phyloP scores from a whole-genome alignment of 257 asterid species.

The Nicotiana sylvestris region DNA sequence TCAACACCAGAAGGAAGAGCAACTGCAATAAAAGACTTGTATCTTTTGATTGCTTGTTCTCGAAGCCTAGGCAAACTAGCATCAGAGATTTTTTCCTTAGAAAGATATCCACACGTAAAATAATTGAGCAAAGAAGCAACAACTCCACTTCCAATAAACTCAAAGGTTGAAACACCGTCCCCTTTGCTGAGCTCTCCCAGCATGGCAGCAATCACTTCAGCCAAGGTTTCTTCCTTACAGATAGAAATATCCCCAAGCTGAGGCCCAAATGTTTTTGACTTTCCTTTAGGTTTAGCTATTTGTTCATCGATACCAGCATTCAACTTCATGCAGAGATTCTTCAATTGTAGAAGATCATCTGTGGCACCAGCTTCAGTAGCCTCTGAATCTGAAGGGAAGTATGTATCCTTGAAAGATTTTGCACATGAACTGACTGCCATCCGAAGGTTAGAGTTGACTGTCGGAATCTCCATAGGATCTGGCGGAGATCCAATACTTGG shows the following conservation, averaged over 20 bases:
- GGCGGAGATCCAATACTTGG: conserved; percentile 49
- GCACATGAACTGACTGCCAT: conserved; percentile 75
- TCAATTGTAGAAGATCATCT: conserved; percentile 75
- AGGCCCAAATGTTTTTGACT: conserved; percentile 60
- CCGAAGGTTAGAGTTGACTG: conserved; percentile 56
- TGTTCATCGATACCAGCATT: conserved; percentile 53
- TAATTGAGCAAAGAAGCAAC: conserved; percentile 80
- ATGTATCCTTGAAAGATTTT: conserved; percentile 78
- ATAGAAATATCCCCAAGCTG: conserved; percentile 45
- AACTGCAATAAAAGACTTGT: conserved; percentile 64
- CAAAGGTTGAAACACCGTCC: conserved; percentile 94
- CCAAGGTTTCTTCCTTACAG: conserved; percentile 59
- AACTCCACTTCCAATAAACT: conserved; percentile 93
- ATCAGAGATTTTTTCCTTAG: conserved; percentile 68
- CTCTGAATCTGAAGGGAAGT: conserved; percentile 69
- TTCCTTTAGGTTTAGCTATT: conserved; percentile 68
- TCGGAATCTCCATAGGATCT: conserved; percentile 49
- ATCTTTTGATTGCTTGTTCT: conserved; percentile 78
- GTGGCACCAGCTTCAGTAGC: conserved; percentile 62
- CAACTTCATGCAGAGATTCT: conserved; percentile 78
- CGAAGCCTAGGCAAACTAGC: conserved; percentile 63
- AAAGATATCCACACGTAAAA: conserved; percentile 75
- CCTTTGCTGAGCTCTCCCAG: conserved; percentile 80
- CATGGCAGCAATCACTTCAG: conserved; percentile 69
- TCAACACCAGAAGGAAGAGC: conserved; percentile 62